phyloP scores from a whole-genome alignment of 2,329 filamentous ascomycete genomes.

The Phaeosphaeria sp. region DNA sequence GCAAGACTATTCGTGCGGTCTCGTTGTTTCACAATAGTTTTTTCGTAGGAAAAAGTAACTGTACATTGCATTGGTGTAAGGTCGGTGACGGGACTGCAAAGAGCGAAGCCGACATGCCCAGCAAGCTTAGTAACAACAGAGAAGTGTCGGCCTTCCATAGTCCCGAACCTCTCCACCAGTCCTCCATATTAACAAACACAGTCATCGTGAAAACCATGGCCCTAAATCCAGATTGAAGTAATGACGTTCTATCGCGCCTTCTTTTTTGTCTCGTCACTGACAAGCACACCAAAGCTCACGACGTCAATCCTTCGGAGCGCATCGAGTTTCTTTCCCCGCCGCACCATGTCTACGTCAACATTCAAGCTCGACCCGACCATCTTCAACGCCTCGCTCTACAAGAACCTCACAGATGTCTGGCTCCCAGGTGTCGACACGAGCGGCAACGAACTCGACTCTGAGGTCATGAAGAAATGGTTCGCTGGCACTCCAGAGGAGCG shows the following conservation, averaged over 20 bases:
- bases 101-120: background rate
- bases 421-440: conserved; percentile 42
- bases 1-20: too few species aligned
- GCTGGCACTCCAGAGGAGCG: conserved; percentile 17
- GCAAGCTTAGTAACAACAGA: background rate
- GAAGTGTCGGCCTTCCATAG: background rate
- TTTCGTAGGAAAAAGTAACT: background rate
- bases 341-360: conserved; percentile 42
- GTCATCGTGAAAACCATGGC: background rate
- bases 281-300: conserved; percentile 1
- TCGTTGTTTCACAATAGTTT: background rate
- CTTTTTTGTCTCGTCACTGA: conserved; percentile 3
- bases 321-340: conserved; percentile 10
- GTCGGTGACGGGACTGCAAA: background rate
- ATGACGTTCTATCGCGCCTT: background rate
- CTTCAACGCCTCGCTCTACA: conserved; percentile 51
- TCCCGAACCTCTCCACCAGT: background rate
- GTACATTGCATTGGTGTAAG: background rate
- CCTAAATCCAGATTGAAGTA: background rate
- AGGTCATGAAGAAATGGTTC: conserved; percentile 48
- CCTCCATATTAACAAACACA: background rate
- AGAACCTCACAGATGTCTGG: conserved; percentile 47
- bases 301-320: conserved; percentile 4
- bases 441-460: conserved; percentile 30
- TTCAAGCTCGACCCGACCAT: conserved; percentile 47